These are phyloP conservation scores for Zarea fungicola DNA, from an alignment of 2,329 filamentous ascomycete species.

Conservation along the genomic window DNA sequence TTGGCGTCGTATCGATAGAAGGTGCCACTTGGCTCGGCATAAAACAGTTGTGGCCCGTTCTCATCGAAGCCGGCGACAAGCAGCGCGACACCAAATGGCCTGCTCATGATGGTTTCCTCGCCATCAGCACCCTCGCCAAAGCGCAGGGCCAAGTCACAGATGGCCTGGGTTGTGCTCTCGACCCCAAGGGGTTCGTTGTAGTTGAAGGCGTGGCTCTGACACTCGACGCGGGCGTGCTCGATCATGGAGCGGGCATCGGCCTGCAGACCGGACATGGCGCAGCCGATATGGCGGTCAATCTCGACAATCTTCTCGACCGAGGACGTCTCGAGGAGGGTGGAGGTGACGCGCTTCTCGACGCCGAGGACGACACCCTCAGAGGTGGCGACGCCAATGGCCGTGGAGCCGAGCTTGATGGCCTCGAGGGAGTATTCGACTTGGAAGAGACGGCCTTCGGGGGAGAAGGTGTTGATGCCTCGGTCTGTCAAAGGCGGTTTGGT, in stretches of 20 bases:
- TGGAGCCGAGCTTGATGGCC: constrained; percentile 98
- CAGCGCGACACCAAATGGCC: constrained; percentile 93
- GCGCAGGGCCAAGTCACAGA: constrained; percentile 91
- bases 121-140: constrained; percentile 97
- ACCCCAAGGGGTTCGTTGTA: constrained; percentile 93
- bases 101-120: constrained; percentile 97
- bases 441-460: constrained; percentile 97
- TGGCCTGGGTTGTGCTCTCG: constrained; percentile 97
- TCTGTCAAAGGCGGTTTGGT: no score
- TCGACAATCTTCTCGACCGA: constrained; percentile 99
- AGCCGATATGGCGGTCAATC: constrained; percentile 97
- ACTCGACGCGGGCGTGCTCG: constrained; percentile 96
- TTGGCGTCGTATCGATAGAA: constrained; percentile 99
- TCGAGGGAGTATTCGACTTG: constrained; percentile 99
- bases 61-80: constrained; percentile 97
- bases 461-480: constrained; percentile 99
- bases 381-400: constrained; percentile 95
- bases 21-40: constrained; percentile 94
- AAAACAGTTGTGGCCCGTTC: constrained; percentile 94
- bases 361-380: constrained; percentile 92
- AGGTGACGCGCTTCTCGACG: constrained; percentile 98
- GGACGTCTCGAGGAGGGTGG: constrained; percentile 91
- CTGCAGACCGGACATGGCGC: constrained; percentile 97
- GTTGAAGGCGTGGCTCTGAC: constrained; percentile 95
- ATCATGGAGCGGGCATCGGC: constrained; percentile 97